Conservation (phyloP, 345 rosid species). For the Moringa oleifera region DNA sequence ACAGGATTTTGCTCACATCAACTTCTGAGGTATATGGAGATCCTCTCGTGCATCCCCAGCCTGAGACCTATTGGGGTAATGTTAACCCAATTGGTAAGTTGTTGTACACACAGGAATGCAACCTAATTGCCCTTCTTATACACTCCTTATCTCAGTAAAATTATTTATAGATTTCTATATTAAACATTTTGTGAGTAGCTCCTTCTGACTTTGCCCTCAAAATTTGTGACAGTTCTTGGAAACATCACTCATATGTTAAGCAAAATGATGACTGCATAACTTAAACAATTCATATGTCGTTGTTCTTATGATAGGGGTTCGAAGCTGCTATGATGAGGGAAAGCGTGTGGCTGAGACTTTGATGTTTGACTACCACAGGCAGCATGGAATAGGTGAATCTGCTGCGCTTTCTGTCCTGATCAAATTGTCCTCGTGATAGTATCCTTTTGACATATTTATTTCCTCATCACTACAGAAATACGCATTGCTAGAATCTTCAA, state of each 20-base stretch:
- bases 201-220: background rate
- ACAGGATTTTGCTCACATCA: constrained; percentile 91
- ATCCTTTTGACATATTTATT: background rate
- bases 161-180: no score
- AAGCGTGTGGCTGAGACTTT: constrained; percentile 98
- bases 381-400: constrained; percentile 76
- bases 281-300: background rate
- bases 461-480: constrained; percentile 43
- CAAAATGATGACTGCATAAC: no score
- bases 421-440: background rate
- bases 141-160: background rate
- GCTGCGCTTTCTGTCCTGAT: constrained; percentile 5
- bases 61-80: constrained; percentile 95
- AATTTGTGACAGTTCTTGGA: background rate
- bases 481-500: constrained; percentile 99
- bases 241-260: no score
- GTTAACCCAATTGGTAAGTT: constrained; percentile 92
- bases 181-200: background rate
- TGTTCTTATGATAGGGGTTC: constrained; percentile 48
- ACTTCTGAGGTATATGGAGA: constrained; percentile 97
- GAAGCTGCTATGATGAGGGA: constrained; percentile 98
- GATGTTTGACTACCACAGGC: constrained; percentile 98
- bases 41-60: constrained; percentile 91
- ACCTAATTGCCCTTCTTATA: no score
- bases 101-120: no score